Conservation (phyloP, 129 eudicot species). For the sunflower (Helianthus annuus) region HanXRQr2.0-SUNRISE NC_035444.2:67115973-67116472, state of each 20-base stretch:
- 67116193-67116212: conserved; percentile 61
- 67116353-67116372: too few species aligned
- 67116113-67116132: neutral
- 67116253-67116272: conserved; percentile 64
- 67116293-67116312: conserved; percentile 33
- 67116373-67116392: conserved; percentile 18
- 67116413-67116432: conserved; percentile 24
- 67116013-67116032: conserved; percentile 50
- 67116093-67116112: neutral
- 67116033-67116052: conserved; percentile 68
- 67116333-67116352: neutral
- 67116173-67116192: neutral
- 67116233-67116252: conserved; percentile 2
- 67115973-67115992: neutral
- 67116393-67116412: conserved; percentile 61
- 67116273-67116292: conserved; percentile 56
- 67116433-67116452: conserved; percentile 8
- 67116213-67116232: conserved; percentile 44
- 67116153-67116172: neutral
- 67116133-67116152: too few species aligned
- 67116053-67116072: conserved; percentile 78
- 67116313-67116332: neutral
- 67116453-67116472: conserved; percentile 20
- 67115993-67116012: neutral
- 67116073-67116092: conserved; percentile 52